phyloP scores from a whole-genome alignment of 495 filamentous ascomycete species.

The Pseudevernia furfuracea region DNA sequence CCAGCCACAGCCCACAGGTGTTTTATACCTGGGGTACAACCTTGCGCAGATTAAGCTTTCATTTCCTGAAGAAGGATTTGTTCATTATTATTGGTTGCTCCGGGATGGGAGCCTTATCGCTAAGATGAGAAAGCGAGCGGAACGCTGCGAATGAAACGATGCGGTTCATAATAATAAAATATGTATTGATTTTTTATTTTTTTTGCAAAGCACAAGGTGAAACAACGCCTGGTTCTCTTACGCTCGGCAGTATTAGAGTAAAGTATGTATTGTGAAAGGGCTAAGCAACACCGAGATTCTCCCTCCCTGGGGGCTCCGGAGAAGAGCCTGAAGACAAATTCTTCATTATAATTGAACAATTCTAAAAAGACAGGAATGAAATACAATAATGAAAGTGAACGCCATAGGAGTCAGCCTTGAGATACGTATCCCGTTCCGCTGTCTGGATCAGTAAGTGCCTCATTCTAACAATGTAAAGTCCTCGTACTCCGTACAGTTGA shows the following conservation, averaged over 20 bases:
- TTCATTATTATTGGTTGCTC: neutral
- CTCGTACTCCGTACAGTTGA: neutral
- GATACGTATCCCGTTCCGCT: neutral
- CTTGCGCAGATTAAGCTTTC: neutral
- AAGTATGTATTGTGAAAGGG: neutral
- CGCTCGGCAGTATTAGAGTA: neutral
- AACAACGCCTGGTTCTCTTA: slow-evolving; percentile 2
- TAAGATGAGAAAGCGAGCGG: slow-evolving; percentile 5
- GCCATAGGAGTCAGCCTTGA: neutral
- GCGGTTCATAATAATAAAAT: no score
- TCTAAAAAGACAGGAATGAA: no score
- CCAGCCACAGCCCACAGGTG: no score
- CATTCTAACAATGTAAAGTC: neutral
- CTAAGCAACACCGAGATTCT: neutral
- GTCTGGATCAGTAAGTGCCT: neutral
- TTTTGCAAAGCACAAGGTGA: neutral
- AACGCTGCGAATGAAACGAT: neutral
- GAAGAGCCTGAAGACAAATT: neutral
- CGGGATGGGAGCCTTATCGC: neutral
- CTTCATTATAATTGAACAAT: no score
- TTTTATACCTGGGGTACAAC: no score
- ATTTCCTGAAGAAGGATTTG: neutral
- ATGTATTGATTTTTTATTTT: no score
- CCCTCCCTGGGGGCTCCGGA: no score
- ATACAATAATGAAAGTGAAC: neutral